Evolutionary conservation across 257 asterid genomes (phyloP), one percentile per base, ranked within the genome.

Genomic region (Anisodus tanguticus): DNA sequence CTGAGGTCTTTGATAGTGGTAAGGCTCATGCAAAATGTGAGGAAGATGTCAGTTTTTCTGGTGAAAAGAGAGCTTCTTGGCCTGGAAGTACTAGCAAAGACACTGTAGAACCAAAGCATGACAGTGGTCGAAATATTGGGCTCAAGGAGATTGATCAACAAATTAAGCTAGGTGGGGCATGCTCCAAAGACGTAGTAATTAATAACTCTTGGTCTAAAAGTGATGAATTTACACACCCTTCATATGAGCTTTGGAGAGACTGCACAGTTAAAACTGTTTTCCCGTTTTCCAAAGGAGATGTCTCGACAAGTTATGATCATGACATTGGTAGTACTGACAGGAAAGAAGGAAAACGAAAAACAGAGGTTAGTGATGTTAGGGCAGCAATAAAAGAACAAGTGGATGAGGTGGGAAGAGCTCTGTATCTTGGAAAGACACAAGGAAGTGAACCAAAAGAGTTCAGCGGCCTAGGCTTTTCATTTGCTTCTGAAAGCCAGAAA

Each of bases 331-430:
- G 84, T 85, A 86, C 80, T 84, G 92, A 88, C 85, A 93, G 86
- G 89, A 92, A 81, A 82, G 95, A 89, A 68, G 98, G 91, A 2
- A 93, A 92, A 87, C 89, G 85, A 87, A 95, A 89, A 89, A 72
- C 90, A 49, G 95, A 89, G 80, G 85, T 89, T 74, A 87, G 83
- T 83, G 92, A 89, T 85, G 84, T 90, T 80, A 92, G 93, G 84
- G 86, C 93, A 58, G 92, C 92, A 81, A 90, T 90, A 82, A 95
- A 93, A 88, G 98, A 92, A 87, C 95, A 93, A 89, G 97, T 92
- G 74, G 97, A 94, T 88, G 98, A 93, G 88, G 94, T 90, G 81
- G 99, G 98, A 39, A 92, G 97, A 88, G 89, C 95, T 78, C 85
- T 92, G 78, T 93, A 89, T 89, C 87, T 93, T 82, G 95, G 95